Evolutionary conservation across 1,139 yeast genomes (phyloP).

Genomic region (Candida tetrigidarum): DNA sequence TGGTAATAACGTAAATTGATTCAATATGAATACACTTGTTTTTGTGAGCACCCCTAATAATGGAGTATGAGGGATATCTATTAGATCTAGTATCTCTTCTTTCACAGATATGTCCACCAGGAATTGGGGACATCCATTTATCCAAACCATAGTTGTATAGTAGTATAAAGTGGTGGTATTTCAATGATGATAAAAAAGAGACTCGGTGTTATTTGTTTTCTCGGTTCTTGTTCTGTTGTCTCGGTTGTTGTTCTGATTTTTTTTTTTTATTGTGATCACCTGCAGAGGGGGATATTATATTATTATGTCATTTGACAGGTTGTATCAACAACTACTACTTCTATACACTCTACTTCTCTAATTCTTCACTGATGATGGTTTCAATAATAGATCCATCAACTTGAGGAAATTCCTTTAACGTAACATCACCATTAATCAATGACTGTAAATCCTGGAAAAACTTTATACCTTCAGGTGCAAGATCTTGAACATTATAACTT

Average conservation of each 20-base stretch:
- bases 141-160: slow-evolving; percentile 11
- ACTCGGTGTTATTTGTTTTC: background rate
- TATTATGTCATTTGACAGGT: no score
- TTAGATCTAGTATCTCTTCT: slow-evolving; percentile 28
- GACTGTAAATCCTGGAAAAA: slow-evolving; percentile 8
- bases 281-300: no score
- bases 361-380: slow-evolving; percentile 15
- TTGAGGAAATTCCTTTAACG: slow-evolving; percentile 9
- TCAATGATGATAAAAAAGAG: background rate
- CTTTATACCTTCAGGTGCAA: slow-evolving; percentile 1
- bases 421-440: slow-evolving; percentile 9
- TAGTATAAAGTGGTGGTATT: background rate
- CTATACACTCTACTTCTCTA: slow-evolving; percentile 7
- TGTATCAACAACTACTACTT: background rate
- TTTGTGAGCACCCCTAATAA: slow-evolving; percentile 37
- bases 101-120: slow-evolving; percentile 31
- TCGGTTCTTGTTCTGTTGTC: background rate
- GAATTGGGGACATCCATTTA: slow-evolving; percentile 38
- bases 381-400: slow-evolving; percentile 11
- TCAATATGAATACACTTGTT: slow-evolving; percentile 29
- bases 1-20: slow-evolving; percentile 40
- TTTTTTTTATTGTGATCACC: no score
- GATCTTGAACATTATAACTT: slow-evolving; percentile 11
- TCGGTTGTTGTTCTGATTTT: background rate
- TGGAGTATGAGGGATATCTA: slow-evolving; percentile 39